Evolutionary conservation across 2,329 filamentous ascomycete genomes (phyloP), one percentile per base, ranked within the genome.

Genomic region (Curvularia eragrostidis): DNA sequence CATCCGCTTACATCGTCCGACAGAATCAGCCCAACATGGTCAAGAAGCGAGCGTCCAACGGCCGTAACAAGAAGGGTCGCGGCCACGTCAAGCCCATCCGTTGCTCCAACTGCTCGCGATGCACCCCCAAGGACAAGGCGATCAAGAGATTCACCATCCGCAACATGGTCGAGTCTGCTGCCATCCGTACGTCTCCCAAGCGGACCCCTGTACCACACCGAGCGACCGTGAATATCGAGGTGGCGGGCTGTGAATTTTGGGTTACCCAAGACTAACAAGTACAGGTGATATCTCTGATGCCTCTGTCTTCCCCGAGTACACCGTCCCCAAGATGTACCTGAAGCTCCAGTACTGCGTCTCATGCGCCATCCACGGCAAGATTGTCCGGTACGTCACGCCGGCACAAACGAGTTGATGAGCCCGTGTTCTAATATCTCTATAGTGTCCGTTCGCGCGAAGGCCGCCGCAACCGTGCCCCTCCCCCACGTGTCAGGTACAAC

Each of bases 341-440:
- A 99, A 99, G 91, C 90, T 99, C 82, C 95, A 99, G 87, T 99
- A 99, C 92, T 99, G 95, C 84, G 95, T 99, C 80, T 98, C 94
- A 84, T 99, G 95, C 85, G 95, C 95, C 80, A 99, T 99, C 74
- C 95, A 99, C 88, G 95, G 95, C 88, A 99, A 99, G 91, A 99
- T 99, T 83, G 96, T 99, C 84, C 94, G 95, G 94, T 98, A 95
- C 83, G 93, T 88, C 81, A 50, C 46, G 58, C 48, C 52, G 24
- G 9, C 28, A 49, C 24, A 32, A 44, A 49, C 19, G 13, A 42
- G 54, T 36, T 54, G 47, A 13, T 38, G 15, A 26, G 15, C 13
- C 38, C 38, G 38, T 47, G 26, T 41, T 61, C 63, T 69, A 65
- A 70, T 52, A 55, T 41, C 28, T 18, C 24, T 65, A 72, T 76